phyloP scores from a whole-genome alignment of 305 asterid genomes.

The Fraxinus baroniana region DNA sequence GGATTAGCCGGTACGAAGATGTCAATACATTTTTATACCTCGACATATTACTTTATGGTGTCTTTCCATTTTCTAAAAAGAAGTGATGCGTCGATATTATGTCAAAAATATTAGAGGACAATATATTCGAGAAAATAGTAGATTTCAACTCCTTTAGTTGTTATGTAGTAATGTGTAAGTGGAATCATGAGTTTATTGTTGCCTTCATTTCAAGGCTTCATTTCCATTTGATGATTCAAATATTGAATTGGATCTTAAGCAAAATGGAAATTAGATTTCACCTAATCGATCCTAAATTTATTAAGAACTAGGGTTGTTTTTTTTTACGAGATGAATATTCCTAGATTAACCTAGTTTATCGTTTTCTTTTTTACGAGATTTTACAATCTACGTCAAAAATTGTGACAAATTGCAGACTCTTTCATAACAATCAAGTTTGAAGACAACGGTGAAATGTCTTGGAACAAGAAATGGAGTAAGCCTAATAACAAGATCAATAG shows the following conservation, averaged over 20 bases:
- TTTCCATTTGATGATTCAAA: no score
- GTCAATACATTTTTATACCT: neutral
- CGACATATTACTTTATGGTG: neutral
- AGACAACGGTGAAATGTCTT: constrained; percentile 33
- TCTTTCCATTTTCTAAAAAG: no score
- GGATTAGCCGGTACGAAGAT: neutral
- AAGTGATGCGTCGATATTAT: neutral
- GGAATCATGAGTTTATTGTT: neutral
- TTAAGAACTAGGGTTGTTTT: neutral
- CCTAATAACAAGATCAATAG: constrained; percentile 11
- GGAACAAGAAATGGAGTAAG: constrained; percentile 16
- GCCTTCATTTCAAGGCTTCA: neutral
- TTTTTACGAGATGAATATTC: no score
- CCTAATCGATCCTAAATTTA: neutral
- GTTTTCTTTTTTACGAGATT: no score
- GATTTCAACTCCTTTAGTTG: no score
- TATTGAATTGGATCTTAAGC: no score
- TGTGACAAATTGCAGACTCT: constrained; percentile 28
- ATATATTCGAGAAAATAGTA: neutral
- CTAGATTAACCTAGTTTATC: no score
- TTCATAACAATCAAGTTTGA: constrained; percentile 46
- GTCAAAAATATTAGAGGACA: no score
- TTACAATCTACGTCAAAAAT: neutral
- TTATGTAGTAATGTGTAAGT: neutral
- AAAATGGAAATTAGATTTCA: no score